phyloP scores from a whole-genome alignment of 140 eudicot genomes.

The Flaveria floridana region DNA sequence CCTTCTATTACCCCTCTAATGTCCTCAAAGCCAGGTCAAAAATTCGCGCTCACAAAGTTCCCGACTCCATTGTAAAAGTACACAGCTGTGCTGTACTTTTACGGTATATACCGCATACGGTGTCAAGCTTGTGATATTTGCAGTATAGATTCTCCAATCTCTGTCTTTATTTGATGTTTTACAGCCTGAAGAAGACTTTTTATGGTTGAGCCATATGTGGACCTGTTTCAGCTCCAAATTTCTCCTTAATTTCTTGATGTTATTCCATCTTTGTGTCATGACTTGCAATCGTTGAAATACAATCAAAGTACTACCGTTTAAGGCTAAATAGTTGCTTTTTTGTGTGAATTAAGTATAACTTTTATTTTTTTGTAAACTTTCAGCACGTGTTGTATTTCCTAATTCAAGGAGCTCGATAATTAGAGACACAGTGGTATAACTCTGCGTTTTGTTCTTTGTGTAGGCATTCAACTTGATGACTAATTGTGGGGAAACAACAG shows the following conservation, averaged over 20 bases:
- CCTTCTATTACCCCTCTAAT: too few relatives aligned
- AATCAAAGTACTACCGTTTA: background rate
- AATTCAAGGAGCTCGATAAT: background rate
- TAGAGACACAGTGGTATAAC: background rate
- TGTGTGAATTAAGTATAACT: too few relatives aligned
- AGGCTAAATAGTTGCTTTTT: background rate
- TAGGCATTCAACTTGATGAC: constrained; percentile 75
- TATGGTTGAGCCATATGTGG: background rate
- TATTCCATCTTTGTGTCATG: background rate
- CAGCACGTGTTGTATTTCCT: background rate
- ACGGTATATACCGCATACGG: background rate
- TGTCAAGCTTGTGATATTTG: background rate
- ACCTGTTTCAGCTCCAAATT: background rate
- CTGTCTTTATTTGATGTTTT: background rate
- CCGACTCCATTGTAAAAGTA: too few relatives aligned
- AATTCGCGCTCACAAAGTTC: too few relatives aligned
- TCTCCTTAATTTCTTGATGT: constrained; percentile 1
- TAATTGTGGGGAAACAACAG: constrained; percentile 43
- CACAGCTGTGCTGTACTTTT: too few relatives aligned
- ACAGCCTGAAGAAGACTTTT: background rate
- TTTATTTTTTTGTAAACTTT: background rate
- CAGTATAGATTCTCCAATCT: background rate
- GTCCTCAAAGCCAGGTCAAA: too few relatives aligned
- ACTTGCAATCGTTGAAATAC: background rate
- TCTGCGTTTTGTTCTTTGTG: constrained; percentile 13